Base-by-base conservation (phyloP, 2,329 filamentous ascomycete genomes). In the Lasiodiplodia theobromae region DNA sequence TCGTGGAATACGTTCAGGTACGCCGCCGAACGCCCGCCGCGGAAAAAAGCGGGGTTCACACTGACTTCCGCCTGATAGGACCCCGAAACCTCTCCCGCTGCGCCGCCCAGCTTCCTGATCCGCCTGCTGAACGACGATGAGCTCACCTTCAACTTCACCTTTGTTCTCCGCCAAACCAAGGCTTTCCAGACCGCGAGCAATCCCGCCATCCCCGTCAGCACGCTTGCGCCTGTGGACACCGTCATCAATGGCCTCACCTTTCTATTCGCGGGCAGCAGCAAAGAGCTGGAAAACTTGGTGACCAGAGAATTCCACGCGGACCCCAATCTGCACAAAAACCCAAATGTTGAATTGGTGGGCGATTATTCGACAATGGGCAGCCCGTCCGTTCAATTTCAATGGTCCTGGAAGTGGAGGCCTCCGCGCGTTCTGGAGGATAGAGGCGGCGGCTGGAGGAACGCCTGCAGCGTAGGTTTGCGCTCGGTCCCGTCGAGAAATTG, bases 401-500 rank as follows among this genome's bases (percentile, higher is more conserved):
- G 95, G 94, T 90, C 91, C 8, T 99, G 96, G 96, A 96, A 91
- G 84, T 99, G 95, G 94, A 93, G 92, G 77, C 93, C 96, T 10
- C 96, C 96, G 47, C 97, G 93, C 84, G 76, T 83, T 16, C 82
- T 83, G 18, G 94, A 97, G 77, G 94, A 97, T 77, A 89, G 88
- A 74, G 92, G 92, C 37, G 93, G 94, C 68, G 96, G 96, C 54
- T 99, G 96, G 95, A 92, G 93, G 76, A 98, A 96, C 77, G 92
- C 91, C 74, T 98, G 96, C 85, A 97, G 93, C 78, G 91, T 93
- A 84, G 71, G 87, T 81, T 25, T 14, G 31, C 21, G 7, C 14
- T 23, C 25, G 38, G 6, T 38, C 5, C 11, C 14, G n/a, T 2
- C 3, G 16, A 7, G n/a, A 52, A 34, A 11, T 23, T 16, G 12